Percentiles rank a stretch among this genome's conserved stretches.
These are phyloP conservation scores for Pezicula neosporulosa DNA, from an alignment of 2,329 filamentous ascomycete species.

Conservation along the genomic window DNA sequence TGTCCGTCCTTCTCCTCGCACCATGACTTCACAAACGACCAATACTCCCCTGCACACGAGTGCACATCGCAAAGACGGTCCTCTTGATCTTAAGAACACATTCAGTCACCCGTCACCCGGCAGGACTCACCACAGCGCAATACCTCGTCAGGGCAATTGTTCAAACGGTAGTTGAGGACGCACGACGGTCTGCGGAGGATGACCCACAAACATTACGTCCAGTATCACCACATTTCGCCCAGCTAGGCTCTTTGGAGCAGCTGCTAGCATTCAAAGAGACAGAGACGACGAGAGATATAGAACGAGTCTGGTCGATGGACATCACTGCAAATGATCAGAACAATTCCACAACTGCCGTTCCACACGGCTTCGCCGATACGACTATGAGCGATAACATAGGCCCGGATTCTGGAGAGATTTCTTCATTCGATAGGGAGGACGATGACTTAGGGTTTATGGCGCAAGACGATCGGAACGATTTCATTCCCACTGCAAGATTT, in stretches of 20 bases:
- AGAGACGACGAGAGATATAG: not conserved
- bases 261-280: not conserved
- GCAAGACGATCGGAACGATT: too few relatives aligned
- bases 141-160: constrained; percentile 6
- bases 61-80: not conserved
- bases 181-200: not conserved
- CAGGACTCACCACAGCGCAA: constrained; percentile 11
- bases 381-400: too few relatives aligned
- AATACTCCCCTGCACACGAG: not conserved
- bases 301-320: not conserved
- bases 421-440: too few relatives aligned
- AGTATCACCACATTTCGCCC: not conserved
- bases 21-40: not conserved
- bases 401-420: too few relatives aligned
- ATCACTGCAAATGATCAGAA: too few relatives aligned
- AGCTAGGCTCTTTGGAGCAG: not conserved
- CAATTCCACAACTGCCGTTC: too few relatives aligned
- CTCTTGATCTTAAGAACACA: constrained; percentile 6
- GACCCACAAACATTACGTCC: not conserved
- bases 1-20: too few relatives aligned
- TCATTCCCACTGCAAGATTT: too few relatives aligned
- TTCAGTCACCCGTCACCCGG: constrained; percentile 7
- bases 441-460: too few relatives aligned
- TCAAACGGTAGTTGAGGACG: not conserved
- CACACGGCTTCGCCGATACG: too few relatives aligned